Evolutionary conservation across 2,329 filamentous ascomycete species (phyloP), one percentile per base, ranked within the genome.

Genomic region (Lachnellula occidentalis): DNA sequence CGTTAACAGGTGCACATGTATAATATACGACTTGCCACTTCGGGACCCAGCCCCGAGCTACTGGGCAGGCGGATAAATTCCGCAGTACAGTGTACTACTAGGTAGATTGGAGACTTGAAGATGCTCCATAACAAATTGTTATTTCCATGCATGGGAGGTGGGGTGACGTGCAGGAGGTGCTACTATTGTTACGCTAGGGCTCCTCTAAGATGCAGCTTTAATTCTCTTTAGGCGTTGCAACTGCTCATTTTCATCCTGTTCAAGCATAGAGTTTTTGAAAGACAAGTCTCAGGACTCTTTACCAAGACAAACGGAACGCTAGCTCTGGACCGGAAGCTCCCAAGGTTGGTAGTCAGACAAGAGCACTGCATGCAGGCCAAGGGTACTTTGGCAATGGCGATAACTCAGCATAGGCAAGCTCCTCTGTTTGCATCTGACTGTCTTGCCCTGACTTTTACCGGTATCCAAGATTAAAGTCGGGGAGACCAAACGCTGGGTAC

Each of bases 141-240:
- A n/a, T 45, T 17, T n/a, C 19, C 41, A 24, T 22, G 17, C 21
- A 31, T 42, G 19, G 39, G 37, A 21, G 36, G 15, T 24, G 15
- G 19, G 31, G 43, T 47, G 50, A 52, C 50, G 50, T 47, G 42
- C 50, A 47, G 50, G 45, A 46, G 17, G 34, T 52, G 50, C 39
- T 37, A 52, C 49, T 17, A 22, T 22, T 9, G 11, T 7, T 37
- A 14, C 36, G 17, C 36, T 19, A 21, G 22, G 11, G n/a, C n/a
- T 24, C 27, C 21, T 17, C 9, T n/a, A 24, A n/a, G 24, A 45
- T 34, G 27, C 31, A 34, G 9, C 9, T 31, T 31, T 31, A 31
- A 31, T 31, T 31, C 27, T 31, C 27, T 9, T 31, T 31, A 11
- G 27, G 39, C 49, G 7, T 24, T 37, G 15, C 21, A n/a, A 51